Conservation (phyloP, 75 land plant genomes). For the Selaginella tamariscina region DNA sequence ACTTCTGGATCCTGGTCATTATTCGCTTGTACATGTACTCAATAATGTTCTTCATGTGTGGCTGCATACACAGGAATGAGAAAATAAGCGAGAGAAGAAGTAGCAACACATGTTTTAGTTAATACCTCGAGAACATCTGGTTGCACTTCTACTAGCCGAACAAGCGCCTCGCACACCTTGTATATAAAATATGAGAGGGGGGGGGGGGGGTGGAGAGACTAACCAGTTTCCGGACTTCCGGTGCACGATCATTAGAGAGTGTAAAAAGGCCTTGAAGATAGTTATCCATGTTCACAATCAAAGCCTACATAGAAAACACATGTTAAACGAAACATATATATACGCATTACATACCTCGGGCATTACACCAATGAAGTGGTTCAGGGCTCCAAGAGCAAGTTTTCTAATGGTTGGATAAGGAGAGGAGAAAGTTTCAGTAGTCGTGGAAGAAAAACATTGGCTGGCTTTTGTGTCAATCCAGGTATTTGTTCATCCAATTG, state of each 20-base stretch:
- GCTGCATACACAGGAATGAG: slow-evolving; percentile 55
- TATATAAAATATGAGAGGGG: neutral
- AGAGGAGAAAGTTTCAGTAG: slow-evolving; percentile 88
- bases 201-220: neutral
- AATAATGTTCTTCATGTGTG: slow-evolving; percentile 75
- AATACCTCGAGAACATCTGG: slow-evolving; percentile 63
- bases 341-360: slow-evolving; percentile 46
- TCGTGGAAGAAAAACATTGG: slow-evolving; percentile 75
- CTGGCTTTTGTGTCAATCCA: slow-evolving; percentile 71
- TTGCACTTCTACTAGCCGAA: slow-evolving; percentile 72
- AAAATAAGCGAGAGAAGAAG: too few species aligned
- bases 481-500: slow-evolving; percentile 75
- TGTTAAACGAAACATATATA: slow-evolving; percentile 2
- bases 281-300: slow-evolving; percentile 70
- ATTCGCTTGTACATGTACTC: slow-evolving; percentile 89
- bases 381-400: slow-evolving; percentile 67
- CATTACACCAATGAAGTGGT: slow-evolving; percentile 75
- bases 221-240: slow-evolving; percentile 95
- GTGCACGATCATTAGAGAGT: slow-evolving; percentile 63
- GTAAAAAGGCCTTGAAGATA: slow-evolving; percentile 85
- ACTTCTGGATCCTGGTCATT: slow-evolving; percentile 80
- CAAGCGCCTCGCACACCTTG: slow-evolving; percentile 86
- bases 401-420: slow-evolving; percentile 67
- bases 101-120: neutral
- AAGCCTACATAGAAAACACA: slow-evolving; percentile 49